A percentile compares a stretch with the other conserved stretches of the same genome.
These are phyloP conservation scores for Bremia lactucae DNA, from an alignment of 352 stramenopile species.

Conservation along the genomic window DNA sequence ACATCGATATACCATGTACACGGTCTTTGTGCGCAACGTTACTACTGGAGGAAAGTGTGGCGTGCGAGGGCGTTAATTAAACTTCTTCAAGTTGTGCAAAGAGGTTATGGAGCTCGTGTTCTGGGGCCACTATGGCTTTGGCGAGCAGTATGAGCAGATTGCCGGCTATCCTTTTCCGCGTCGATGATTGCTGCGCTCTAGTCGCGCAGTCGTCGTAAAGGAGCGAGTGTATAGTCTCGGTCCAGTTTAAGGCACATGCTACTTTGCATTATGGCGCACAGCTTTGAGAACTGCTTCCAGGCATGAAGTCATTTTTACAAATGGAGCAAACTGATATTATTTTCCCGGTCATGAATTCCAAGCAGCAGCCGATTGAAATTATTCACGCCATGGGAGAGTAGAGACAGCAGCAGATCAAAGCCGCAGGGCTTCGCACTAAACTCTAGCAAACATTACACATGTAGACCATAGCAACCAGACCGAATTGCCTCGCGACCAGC, in stretches of 20 bases:
- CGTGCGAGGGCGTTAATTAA: constrained; percentile 68
- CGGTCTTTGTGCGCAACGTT: constrained; percentile 68
- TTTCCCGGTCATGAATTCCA: constrained; percentile 38
- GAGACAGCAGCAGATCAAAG: constrained; percentile 59
- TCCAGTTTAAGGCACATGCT: constrained; percentile 63
- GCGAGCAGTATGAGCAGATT: constrained; percentile 54
- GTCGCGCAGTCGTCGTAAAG: constrained; percentile 53
- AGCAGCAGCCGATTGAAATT: constrained; percentile 51
- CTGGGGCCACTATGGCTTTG: constrained; percentile 61
- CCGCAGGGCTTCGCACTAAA: constrained; percentile 48
- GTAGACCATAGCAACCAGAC: constrained; percentile 30
- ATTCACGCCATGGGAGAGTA: constrained; percentile 61
- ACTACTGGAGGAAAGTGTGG: constrained; percentile 64
- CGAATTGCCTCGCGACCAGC: constrained; percentile 23
- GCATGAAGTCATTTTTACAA: constrained; percentile 65
- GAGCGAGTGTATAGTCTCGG: constrained; percentile 78
- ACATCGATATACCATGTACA: constrained; percentile 80
- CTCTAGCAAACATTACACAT: constrained; percentile 28
- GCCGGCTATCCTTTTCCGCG: constrained; percentile 70
- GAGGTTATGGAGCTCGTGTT: constrained; percentile 74
- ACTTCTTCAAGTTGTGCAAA: constrained; percentile 79
- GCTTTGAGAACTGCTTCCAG: constrained; percentile 59
- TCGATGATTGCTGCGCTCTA: constrained; percentile 64
- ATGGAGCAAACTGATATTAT: constrained; percentile 47
- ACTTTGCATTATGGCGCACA: constrained; percentile 55